Evolutionary conservation across 2,329 filamentous ascomycete species (phyloP).

Genomic region (Microascus cirrosus): DNA sequence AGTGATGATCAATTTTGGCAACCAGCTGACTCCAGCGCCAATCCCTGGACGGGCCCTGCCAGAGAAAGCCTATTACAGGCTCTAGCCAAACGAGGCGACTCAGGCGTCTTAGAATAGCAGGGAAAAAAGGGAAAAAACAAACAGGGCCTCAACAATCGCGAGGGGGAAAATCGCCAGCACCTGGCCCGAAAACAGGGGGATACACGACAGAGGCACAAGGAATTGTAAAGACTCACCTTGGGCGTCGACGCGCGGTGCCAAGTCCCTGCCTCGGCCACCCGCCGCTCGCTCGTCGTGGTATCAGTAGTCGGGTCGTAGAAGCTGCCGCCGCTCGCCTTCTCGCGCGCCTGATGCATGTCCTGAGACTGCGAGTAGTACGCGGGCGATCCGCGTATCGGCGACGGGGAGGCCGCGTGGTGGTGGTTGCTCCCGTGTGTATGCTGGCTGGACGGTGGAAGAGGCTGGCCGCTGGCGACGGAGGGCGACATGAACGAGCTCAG

Average conservation of each 20-base stretch:
- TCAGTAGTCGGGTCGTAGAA: constrained; percentile 45
- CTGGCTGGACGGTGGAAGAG: constrained; percentile 11
- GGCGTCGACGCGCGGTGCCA: constrained; percentile 33
- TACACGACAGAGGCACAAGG: not conserved
- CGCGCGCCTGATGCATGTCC: constrained; percentile 21
- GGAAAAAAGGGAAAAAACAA: not conserved
- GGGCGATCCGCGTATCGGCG: constrained; percentile 30
- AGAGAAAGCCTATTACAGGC: not conserved
- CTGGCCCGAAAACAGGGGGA: not conserved
- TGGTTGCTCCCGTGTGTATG: constrained; percentile 7
- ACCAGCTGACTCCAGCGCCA: not conserved
- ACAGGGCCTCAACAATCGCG: constrained; percentile 4
- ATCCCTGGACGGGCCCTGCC: not conserved
- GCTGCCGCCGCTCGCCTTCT: constrained; percentile 25
- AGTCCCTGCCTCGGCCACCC: constrained; percentile 29
- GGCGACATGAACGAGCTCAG: constrained; percentile 25
- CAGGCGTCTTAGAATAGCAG: no score
- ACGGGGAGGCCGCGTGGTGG: constrained; percentile 18
- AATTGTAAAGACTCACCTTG: constrained; percentile 27
- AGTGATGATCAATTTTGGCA: not conserved
- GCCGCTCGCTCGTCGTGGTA: constrained; percentile 30
- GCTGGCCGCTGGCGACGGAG: constrained; percentile 17
- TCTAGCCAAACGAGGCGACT: not conserved
- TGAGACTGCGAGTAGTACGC: constrained; percentile 24
- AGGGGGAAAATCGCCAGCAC: not conserved